Percentiles rank a stretch among this genome's conserved stretches.
phyloP scores from a whole-genome alignment of 306 rosid species.

The Lithocarpus polystachyus region DNA sequence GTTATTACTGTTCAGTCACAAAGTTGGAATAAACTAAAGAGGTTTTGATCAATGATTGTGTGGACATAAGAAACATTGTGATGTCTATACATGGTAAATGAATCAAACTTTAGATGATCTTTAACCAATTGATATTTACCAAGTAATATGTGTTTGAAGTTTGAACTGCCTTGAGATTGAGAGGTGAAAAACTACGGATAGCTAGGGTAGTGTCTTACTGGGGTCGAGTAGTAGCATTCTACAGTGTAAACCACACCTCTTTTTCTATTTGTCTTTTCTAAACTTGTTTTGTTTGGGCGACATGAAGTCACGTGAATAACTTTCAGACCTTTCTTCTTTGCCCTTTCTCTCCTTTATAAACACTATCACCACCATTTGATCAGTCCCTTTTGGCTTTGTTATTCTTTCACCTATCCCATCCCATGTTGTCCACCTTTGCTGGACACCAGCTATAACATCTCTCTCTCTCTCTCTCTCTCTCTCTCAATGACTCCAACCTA shows the following conservation, averaged over 20 bases:
- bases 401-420: conserved; percentile 39
- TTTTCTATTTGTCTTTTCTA: conserved; percentile 47
- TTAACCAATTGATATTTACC: not conserved
- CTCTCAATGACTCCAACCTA: conserved; percentile 49
- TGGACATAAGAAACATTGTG: too few species aligned
- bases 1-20: too few species aligned
- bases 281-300: conserved; percentile 28
- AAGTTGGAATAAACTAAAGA: too few species aligned
- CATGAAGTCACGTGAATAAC: conserved; percentile 59
- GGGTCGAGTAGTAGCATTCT: conserved; percentile 51
- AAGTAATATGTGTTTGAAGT: not conserved
- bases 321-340: conserved; percentile 26
- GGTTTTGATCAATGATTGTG: too few species aligned
- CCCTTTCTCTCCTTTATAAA: conserved; percentile 24
- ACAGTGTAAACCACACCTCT: conserved; percentile 30
- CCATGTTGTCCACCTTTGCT: conserved; percentile 25
- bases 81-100: too few species aligned
- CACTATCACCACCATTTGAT: conserved; percentile 29
- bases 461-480: conserved; percentile 10
- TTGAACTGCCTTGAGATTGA: conserved; percentile 1
- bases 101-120: too few species aligned
- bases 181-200: conserved; percentile 27
- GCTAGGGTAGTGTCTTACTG: conserved; percentile 38
- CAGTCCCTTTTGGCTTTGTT: conserved; percentile 19
- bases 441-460: conserved; percentile 7